A percentile compares a stretch with the other conserved stretches of the same genome.
phyloP scores from a whole-genome alignment of 257 asterid species.

The Thymus quinquecostatus region DNA sequence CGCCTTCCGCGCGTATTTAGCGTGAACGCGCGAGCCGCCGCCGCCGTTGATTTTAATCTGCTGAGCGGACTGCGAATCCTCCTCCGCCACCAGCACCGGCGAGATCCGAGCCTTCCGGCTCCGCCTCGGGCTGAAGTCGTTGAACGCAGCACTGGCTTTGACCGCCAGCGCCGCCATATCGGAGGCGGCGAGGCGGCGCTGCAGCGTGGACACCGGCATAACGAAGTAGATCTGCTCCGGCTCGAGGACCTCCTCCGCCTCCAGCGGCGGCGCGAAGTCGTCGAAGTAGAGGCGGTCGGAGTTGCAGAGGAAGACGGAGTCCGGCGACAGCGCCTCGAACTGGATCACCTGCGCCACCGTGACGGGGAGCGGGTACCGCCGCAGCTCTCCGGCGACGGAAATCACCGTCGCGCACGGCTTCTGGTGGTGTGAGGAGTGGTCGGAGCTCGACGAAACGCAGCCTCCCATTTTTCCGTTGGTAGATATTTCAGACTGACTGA shows the following conservation, averaged over 20 bases:
- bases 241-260: conserved; percentile 41
- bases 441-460: conserved; percentile 34
- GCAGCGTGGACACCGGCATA: conserved; percentile 51
- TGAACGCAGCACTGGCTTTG: conserved; percentile 66
- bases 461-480: conserved; percentile 36
- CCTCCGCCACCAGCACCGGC: conserved; percentile 43
- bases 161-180: conserved; percentile 87
- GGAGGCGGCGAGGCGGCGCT: conserved; percentile 55
- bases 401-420: conserved; percentile 52
- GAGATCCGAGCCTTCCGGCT: conserved; percentile 54
- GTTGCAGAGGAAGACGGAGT: conserved; percentile 56
- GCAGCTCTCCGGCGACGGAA: conserved; percentile 53
- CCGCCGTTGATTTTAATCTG: background rate
- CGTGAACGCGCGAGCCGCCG: background rate
- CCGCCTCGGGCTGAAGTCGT: conserved; percentile 35
- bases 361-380: conserved; percentile 50
- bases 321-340: conserved; percentile 23
- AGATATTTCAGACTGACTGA: background rate
- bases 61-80: conserved; percentile 20
- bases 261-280: conserved; percentile 54
- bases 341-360: conserved; percentile 55
- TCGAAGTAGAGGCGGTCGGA: conserved; percentile 65
- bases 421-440: conserved; percentile 18
- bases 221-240: conserved; percentile 69
- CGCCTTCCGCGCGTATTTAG: conserved; percentile 11